These are phyloP conservation scores for Cercospora sesami DNA, from an alignment of 2,329 filamentous ascomycete genomes.

Conservation along the genomic window DNA sequence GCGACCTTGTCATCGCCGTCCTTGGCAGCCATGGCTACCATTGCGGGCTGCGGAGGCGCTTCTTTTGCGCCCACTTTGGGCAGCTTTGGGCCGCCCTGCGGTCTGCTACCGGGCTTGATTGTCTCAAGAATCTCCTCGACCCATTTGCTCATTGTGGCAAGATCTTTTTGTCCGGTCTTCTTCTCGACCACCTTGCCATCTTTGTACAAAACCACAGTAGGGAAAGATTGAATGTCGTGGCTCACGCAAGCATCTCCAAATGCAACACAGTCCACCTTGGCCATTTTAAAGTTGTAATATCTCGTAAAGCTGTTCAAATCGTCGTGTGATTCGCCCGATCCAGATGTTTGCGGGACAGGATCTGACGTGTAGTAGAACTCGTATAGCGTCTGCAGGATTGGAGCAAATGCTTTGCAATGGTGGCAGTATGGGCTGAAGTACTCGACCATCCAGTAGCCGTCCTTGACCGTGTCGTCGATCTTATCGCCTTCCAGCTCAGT, in stretches of 20 bases:
- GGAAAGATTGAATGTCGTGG: constrained; percentile 68
- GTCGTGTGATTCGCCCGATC: constrained; percentile 45
- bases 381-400: constrained; percentile 86
- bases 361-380: constrained; percentile 93
- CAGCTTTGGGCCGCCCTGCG: constrained; percentile 63
- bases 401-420: constrained; percentile 78
- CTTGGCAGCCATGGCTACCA: constrained; percentile 33
- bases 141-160: constrained; percentile 65
- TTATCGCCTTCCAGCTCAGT: constrained; percentile 60
- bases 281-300: constrained; percentile 90
- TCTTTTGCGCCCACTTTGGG: constrained; percentile 67
- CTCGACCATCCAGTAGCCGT: constrained; percentile 66
- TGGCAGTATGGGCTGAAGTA: constrained; percentile 56
- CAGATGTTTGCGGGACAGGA: constrained; percentile 57
- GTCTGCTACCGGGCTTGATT: constrained; percentile 77
- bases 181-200: constrained; percentile 68
- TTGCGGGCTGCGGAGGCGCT: constrained; percentile 32
- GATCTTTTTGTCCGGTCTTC: constrained; percentile 66
- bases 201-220: constrained; percentile 77
- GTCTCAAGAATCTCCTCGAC: constrained; percentile 76
- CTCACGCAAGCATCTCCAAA: constrained; percentile 74
- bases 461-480: constrained; percentile 58
- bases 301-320: constrained; percentile 69
- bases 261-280: constrained; percentile 78
- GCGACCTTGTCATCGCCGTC: constrained; percentile 35